These are phyloP conservation scores for Thalia dealbata DNA, from an alignment of 176 grass and related monocot species.

Conservation along the genomic window DNA sequence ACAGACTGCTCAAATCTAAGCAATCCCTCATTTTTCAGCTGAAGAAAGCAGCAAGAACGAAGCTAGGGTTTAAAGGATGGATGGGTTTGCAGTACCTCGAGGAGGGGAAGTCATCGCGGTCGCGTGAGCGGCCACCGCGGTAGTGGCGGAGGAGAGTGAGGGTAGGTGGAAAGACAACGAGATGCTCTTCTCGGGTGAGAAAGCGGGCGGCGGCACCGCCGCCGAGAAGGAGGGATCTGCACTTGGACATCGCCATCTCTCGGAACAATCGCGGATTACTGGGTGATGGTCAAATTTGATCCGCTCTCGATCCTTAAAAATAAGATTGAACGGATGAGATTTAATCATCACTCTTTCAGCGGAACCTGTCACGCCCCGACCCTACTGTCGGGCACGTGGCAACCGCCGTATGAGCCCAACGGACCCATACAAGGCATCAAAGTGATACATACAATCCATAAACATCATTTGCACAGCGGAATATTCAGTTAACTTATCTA, in stretches of 20 bases:
- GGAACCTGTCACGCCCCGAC: constrained; percentile 52
- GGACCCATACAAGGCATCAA: no score
- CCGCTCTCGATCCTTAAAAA: no score
- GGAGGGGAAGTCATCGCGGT: constrained; percentile 34
- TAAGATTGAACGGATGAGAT: no score
- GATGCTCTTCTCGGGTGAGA: neutral
- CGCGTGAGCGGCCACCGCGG: constrained; percentile 23
- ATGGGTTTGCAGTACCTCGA: constrained; percentile 16
- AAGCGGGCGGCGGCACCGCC: neutral
- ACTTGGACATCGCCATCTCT: constrained; percentile 12
- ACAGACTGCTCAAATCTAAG: constrained; percentile 36
- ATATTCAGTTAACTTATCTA: no score
- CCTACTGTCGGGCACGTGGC: no score
- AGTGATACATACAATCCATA: no score
- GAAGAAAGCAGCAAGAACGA: neutral
- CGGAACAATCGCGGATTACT: neutral
- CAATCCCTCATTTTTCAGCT: neutral
- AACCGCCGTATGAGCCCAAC: no score
- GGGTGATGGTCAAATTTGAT: no score
- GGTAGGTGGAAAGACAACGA: neutral
- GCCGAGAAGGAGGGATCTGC: neutral
- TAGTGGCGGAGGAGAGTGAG: constrained; percentile 19
- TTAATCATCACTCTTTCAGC: no score
- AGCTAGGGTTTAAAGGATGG: neutral
- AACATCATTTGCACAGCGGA: no score